phyloP scores from a whole-genome alignment of 305 asterid species.

The Fraxinus nigra region DNA sequence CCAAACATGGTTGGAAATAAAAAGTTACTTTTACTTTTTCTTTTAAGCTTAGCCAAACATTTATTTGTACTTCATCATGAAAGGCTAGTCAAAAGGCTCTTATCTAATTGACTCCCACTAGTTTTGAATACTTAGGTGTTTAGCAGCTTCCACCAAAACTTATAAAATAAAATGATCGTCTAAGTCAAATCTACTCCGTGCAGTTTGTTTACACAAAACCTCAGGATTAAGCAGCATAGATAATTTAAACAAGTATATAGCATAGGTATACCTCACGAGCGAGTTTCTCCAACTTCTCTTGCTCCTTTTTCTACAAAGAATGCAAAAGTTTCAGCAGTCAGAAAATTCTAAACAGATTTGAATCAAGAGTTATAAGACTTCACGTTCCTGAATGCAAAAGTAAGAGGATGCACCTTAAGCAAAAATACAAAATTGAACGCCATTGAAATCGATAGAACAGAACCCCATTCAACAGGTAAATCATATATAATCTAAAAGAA shows the following conservation, averaged over 20 bases:
- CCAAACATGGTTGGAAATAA: neutral
- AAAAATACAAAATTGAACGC: neutral
- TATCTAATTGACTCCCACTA: neutral
- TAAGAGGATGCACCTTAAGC: neutral
- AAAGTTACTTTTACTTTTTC: too few relatives aligned
- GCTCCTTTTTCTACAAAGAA: conserved; percentile 66
- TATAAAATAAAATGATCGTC: neutral
- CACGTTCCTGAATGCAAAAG: conserved; percentile 7
- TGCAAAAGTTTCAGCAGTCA: conserved; percentile 17
- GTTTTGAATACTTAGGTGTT: neutral
- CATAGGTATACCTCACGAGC: conserved; percentile 59
- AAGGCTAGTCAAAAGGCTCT: neutral
- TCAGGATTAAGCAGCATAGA: neutral
- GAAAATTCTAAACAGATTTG: neutral
- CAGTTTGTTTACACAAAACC: neutral
- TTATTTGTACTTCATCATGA: conserved; percentile 6
- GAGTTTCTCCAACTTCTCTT: conserved; percentile 79
- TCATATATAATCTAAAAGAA: neutral
- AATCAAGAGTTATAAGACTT: neutral
- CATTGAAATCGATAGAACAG: too few relatives aligned
- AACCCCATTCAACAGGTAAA: neutral
- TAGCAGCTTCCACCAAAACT: neutral
- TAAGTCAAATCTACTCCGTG: neutral
- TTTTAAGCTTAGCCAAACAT: neutral
- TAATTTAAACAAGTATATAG: neutral